Base-by-base conservation (phyloP, 148 eudicot genomes). In the Drosera capensis region DNA sequence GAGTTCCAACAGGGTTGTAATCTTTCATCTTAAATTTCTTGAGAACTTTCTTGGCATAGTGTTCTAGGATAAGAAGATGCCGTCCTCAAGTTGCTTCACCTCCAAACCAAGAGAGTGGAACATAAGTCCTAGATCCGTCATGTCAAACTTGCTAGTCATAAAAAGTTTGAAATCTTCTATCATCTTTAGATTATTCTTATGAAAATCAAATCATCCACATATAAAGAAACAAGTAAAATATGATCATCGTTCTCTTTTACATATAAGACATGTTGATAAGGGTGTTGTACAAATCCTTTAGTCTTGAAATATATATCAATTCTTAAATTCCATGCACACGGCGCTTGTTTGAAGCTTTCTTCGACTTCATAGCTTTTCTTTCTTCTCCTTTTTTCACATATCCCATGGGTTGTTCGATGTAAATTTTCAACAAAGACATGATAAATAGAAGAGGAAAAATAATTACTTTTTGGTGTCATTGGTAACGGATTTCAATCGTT, bases 131-230 rank as follows among this genome's bases (percentile, higher is more conserved):
- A 51, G 6, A 23, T 39, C 45, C 4, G 21, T 38, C 44, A 37
- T 51, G 1, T 51, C 45, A 25, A 51, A 51, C 34, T 21, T 16
- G 5, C 20, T 14, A 14, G 14, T n/a, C 44, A 51, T 39, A 4
- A 14, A 7, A 6, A 11, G 18, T 35, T 37, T 49, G 34, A 38
- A 51, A 8, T 38, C 34, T 51, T 39, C 17, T 9, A 38, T 12
- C 43, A 51, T 16, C 2, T 12, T 5, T n/a, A 1, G 14, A 39
- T 8, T 51, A 25, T 17, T 13, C 51, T 29, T 14, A 22, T 29
- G 26, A 31, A 49, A 13, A 49, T 49, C 1, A 49, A 8, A 36
- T 49, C 54, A 31, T 36, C 54, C 24, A 49, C 54, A 49, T 49
- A 49, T 1, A 49, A 13, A 36, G 25, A 11, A 2, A 49, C 42